Evolutionary conservation across 306 rosid genomes (phyloP).

Genomic region (Argentina anserina): DNA sequence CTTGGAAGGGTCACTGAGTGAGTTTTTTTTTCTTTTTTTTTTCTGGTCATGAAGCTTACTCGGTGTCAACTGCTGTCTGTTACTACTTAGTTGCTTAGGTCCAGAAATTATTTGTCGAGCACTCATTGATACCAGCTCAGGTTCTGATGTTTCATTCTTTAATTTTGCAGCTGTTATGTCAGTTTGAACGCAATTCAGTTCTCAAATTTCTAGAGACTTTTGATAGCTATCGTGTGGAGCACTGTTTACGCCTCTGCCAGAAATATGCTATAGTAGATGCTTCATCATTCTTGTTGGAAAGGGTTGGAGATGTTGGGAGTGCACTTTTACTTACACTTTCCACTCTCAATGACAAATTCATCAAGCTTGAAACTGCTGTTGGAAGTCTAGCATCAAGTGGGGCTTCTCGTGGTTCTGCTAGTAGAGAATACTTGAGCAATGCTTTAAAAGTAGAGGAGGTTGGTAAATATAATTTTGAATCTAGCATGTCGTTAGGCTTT

Average conservation of each 20-base stretch:
- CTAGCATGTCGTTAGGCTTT: slow-evolving; percentile 17
- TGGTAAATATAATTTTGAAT: slow-evolving; percentile 26
- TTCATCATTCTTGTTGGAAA: slow-evolving; percentile 84
- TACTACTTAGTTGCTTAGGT: neutral
- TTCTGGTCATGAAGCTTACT: neutral
- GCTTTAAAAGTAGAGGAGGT: slow-evolving; percentile 66
- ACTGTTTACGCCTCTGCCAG: slow-evolving; percentile 85
- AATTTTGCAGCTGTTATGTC: slow-evolving; percentile 76
- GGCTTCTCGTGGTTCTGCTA: slow-evolving; percentile 41
- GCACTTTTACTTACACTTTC: slow-evolving; percentile 89
- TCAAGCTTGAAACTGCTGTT: slow-evolving; percentile 72
- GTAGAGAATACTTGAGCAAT: slow-evolving; percentile 31
- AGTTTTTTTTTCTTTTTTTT: neutral
- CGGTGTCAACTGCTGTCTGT: neutral
- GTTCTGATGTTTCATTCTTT: slow-evolving; percentile 15
- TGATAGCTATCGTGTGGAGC: slow-evolving; percentile 91
- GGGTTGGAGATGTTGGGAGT: slow-evolving; percentile 92
- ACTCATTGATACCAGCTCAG: slow-evolving; percentile 3
- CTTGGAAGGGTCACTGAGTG: neutral
- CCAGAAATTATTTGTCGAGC: slow-evolving; percentile 6
- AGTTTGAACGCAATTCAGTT: slow-evolving; percentile 76
- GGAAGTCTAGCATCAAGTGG: slow-evolving; percentile 44
- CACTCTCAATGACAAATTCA: slow-evolving; percentile 65
- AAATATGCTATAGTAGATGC: slow-evolving; percentile 83
- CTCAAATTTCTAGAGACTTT: slow-evolving; percentile 88